Conservation (phyloP, 495 filamentous ascomycete genomes). For the Oidiodendron maius region DNA sequence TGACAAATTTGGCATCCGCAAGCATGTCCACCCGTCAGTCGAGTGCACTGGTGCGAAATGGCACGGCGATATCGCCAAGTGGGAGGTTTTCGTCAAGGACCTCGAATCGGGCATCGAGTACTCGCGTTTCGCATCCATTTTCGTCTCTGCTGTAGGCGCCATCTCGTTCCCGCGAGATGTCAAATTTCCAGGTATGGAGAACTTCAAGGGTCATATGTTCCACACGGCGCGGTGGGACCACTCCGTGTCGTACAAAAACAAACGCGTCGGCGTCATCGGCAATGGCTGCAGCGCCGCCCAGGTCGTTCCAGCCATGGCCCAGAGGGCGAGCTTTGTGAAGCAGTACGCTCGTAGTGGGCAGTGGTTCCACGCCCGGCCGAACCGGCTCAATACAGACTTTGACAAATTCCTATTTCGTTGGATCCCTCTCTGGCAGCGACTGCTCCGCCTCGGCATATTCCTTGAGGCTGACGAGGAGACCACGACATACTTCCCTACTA, state of each 20-base stretch:
- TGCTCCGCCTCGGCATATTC: slow-evolving; percentile 26
- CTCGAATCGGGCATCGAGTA: slow-evolving; percentile 18
- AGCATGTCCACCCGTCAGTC: slow-evolving; percentile 20
- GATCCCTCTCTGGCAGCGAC: slow-evolving; percentile 23
- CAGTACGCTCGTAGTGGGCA: slow-evolving; percentile 31
- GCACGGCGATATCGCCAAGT: slow-evolving; percentile 17
- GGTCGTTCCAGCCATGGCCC: slow-evolving; percentile 32
- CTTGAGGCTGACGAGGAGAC: slow-evolving; percentile 20
- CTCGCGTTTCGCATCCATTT: slow-evolving; percentile 14
- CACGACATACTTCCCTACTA: slow-evolving; percentile 21
- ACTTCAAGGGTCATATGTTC: slow-evolving; percentile 48
- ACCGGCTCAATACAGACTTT: slow-evolving; percentile 16
- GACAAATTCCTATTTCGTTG: slow-evolving; percentile 20
- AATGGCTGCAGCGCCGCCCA: slow-evolving; percentile 52
- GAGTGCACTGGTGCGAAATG: slow-evolving; percentile 24
- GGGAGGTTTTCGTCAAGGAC: slow-evolving; percentile 26
- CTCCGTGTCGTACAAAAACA: slow-evolving; percentile 37
- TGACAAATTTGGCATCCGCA: slow-evolving; percentile 27
- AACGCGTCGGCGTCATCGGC: slow-evolving; percentile 54
- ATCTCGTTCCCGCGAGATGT: slow-evolving; percentile 19
- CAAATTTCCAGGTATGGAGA: slow-evolving; percentile 46
- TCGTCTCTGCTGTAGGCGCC: slow-evolving; percentile 23
- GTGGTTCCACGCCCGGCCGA: slow-evolving; percentile 31
- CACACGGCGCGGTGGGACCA: slow-evolving; percentile 55
- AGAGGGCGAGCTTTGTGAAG: slow-evolving; percentile 23